A percentile compares a stretch with the other conserved stretches of the same genome.
Evolutionary conservation across 2,329 filamentous ascomycete genomes (phyloP).

Genomic region (Fusarium devonianum): DNA sequence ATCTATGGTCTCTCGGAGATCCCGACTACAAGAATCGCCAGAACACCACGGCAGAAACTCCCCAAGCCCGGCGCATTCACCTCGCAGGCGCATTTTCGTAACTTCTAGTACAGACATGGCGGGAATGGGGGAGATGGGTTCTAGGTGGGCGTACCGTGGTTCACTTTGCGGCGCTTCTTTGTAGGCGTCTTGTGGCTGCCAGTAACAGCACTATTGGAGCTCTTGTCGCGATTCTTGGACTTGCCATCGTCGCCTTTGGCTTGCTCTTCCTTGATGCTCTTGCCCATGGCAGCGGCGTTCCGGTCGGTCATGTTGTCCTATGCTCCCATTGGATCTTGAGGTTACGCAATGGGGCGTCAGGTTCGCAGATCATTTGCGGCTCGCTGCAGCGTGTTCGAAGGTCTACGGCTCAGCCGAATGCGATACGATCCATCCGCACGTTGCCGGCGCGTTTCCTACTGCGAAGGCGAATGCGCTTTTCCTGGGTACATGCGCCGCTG

Average conservation of each 20-base stretch:
- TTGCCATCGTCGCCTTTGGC: constrained; percentile 41
- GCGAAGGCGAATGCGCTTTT: constrained; percentile 29
- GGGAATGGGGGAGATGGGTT: neutral
- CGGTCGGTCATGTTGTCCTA: constrained; percentile 46
- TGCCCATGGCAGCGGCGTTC: constrained; percentile 45
- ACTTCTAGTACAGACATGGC: neutral
- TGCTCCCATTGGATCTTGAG: constrained; percentile 45
- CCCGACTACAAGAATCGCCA: constrained; percentile 21
- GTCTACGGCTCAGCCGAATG: constrained; percentile 38
- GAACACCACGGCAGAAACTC: constrained; percentile 18
- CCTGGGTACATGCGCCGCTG: constrained; percentile 19
- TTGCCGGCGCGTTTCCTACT: constrained; percentile 26
- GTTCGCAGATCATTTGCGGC: constrained; percentile 45
- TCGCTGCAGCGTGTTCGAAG: constrained; percentile 39
- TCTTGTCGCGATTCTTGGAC: constrained; percentile 43
- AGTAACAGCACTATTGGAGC: constrained; percentile 35
- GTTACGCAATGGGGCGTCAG: constrained; percentile 45
- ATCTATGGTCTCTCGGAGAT: constrained; percentile 8
- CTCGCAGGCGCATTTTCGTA: constrained; percentile 11
- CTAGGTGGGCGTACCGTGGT: constrained; percentile 72
- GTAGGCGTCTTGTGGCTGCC: constrained; percentile 67
- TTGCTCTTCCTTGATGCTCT: constrained; percentile 42
- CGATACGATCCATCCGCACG: constrained; percentile 38
- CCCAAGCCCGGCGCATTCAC: constrained; percentile 5
- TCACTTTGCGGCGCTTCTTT: constrained; percentile 88